Conservation (phyloP, 768 basidiomycete species). For the Tulasnella sp. region DNA sequence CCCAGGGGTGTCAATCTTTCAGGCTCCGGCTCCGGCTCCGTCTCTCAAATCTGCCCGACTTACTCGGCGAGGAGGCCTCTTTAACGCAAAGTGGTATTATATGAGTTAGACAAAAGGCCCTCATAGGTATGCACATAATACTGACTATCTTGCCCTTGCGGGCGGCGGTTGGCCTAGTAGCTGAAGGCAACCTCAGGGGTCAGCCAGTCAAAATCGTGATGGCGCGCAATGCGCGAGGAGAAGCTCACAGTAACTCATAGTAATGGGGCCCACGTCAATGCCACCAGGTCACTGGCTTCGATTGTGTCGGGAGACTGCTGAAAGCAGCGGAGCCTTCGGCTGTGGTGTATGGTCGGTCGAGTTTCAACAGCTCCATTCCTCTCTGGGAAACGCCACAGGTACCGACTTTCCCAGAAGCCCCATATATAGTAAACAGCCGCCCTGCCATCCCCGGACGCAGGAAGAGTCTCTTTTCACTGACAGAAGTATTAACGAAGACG, state of each 20-base stretch:
- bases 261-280: not conserved
- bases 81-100: not conserved
- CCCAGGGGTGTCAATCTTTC: not conserved
- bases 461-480: not conserved
- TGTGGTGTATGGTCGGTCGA: not conserved
- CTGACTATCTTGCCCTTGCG: constrained; percentile 33
- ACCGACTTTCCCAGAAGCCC: not conserved
- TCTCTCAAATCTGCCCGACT: not conserved
- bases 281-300: not conserved
- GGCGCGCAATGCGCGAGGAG: not conserved
- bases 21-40: not conserved
- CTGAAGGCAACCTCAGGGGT: constrained; percentile 5
- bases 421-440: not conserved
- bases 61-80: constrained; percentile 39
- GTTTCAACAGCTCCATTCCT: constrained; percentile 2
- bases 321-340: not conserved
- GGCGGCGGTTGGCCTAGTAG: constrained; percentile 1
- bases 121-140: not conserved
- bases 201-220: constrained; percentile 19
- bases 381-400: constrained; percentile 17
- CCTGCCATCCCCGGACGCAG: not conserved
- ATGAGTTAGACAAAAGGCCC: not conserved
- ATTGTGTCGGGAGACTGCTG: not conserved
- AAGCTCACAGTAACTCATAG: not conserved
- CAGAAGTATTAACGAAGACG: not conserved